A percentile compares a stretch with the other conserved stretches of the same genome.
Evolutionary conservation across 106 monocot species (phyloP).

Genomic region (Apostasia ramifera): DNA sequence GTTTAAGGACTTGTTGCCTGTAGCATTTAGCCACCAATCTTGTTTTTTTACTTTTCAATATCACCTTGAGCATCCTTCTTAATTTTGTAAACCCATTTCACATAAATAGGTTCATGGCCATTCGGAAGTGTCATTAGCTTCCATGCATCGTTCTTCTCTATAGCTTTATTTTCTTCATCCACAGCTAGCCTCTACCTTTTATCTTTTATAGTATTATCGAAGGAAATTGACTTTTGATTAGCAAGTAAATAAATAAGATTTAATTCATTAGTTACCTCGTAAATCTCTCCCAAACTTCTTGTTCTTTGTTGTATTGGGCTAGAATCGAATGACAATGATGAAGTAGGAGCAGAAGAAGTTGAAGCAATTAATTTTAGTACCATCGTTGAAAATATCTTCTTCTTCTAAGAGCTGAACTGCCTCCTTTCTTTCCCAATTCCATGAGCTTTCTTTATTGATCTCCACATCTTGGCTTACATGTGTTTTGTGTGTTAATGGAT

Average conservation of each 20-base stretch:
- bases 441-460: not conserved
- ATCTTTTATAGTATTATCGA: not conserved
- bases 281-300: not conserved
- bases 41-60: not conserved
- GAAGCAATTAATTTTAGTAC: not conserved
- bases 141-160: not conserved
- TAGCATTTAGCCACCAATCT: not conserved
- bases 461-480: not conserved
- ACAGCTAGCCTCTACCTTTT: not conserved
- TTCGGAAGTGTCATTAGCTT: not conserved
- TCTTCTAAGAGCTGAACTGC: not conserved
- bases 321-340: not conserved
- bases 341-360: not conserved
- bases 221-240: not conserved
- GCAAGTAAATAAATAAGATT: not conserved
- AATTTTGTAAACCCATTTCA: not conserved
- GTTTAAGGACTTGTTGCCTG: not conserved
- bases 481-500: not conserved
- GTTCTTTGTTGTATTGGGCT: not conserved
- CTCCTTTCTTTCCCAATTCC: not conserved
- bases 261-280: not conserved
- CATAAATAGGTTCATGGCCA: not conserved
- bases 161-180: not conserved
- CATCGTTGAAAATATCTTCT: not conserved
- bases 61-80: constrained; percentile 1